These are phyloP conservation scores for Solanum pimpinellifolium DNA, from an alignment of 257 asterid species.

Conservation along the genomic window DNA sequence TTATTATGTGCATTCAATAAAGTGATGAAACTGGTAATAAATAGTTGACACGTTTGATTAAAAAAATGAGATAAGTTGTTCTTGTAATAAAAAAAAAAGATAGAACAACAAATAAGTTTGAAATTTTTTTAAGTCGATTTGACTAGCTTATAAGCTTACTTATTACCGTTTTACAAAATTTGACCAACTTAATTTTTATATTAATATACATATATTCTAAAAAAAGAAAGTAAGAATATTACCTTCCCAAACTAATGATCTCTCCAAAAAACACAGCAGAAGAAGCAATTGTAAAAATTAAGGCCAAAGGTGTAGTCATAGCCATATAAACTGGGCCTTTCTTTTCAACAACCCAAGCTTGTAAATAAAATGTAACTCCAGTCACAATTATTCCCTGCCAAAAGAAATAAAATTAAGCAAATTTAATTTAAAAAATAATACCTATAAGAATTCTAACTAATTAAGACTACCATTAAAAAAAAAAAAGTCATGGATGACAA, in stretches of 20 bases:
- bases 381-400: constrained; percentile 76
- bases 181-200: neutral
- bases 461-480: neutral
- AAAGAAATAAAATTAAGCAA: neutral
- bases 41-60: neutral
- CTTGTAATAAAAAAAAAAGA: neutral
- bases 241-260: constrained; percentile 67
- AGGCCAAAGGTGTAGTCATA: constrained; percentile 55
- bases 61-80: neutral
- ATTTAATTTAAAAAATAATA: neutral
- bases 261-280: constrained; percentile 67
- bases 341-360: constrained; percentile 82
- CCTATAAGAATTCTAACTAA: neutral
- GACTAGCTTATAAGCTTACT: neutral
- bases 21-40: neutral
- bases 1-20: neutral
- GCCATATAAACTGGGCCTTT: constrained; percentile 81
- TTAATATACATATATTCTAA: neutral
- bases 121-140: neutral
- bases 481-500: neutral
- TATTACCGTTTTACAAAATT: too few species aligned
- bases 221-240: neutral
- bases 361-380: constrained; percentile 65
- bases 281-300: constrained; percentile 40
- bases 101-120: neutral